Base-by-base conservation (phyloP, 352 stramenopile species). In the Pythium pyrilobum region DNA sequence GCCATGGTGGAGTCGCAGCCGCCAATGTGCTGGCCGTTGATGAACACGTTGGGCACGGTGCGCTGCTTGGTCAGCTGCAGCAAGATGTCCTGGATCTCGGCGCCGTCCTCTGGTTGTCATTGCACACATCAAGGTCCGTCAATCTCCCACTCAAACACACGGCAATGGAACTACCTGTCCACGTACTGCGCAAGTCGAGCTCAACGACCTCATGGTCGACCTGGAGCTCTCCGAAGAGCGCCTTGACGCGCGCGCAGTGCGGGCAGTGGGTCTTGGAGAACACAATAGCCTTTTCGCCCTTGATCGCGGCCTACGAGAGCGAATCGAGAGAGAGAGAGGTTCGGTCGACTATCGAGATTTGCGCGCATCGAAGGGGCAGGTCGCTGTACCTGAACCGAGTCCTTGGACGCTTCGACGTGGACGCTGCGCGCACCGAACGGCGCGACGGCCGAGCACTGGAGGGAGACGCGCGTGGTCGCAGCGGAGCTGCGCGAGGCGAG, bases 1-100 rank as follows among this genome's bases (percentile, higher is more conserved):
- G 61, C 64, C 18, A 72, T 64, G 13, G 67, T 64, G 25, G 67
- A 63, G 64, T 98, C 95, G 56, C 96, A 97, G 51, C 96, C 96
- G 62, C 96, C 96, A 52, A 98, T 81, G 81, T 97, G 90, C 62
- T 97, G 77, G 56, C 95, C 95, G 41, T 96, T 97, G 62, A 99
- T 94, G 73, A 99, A 99, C 29, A 99, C 94, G 74, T 98, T 98
- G 2, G 97, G 96, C 39, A 99, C 96, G 1, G 94, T 98, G 64
- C 86, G 81, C 64, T 98, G 95, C 47, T 92, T 93, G 36, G 95
- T 98, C 41, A 98, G 74, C 8, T 90, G 65, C 27, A 88, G 56
- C 36, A 99, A 77, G 24, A 89, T 79, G 31, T 44, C 61, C 78
- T 99, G 96, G 64, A 99, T 96, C 36, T 92, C 72, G 2, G 52